A percentile compares a stretch with the other conserved stretches of the same genome.
These are phyloP conservation scores for Mentha longifolia DNA, from an alignment of 257 asterid species.

Conservation along the genomic window DNA sequence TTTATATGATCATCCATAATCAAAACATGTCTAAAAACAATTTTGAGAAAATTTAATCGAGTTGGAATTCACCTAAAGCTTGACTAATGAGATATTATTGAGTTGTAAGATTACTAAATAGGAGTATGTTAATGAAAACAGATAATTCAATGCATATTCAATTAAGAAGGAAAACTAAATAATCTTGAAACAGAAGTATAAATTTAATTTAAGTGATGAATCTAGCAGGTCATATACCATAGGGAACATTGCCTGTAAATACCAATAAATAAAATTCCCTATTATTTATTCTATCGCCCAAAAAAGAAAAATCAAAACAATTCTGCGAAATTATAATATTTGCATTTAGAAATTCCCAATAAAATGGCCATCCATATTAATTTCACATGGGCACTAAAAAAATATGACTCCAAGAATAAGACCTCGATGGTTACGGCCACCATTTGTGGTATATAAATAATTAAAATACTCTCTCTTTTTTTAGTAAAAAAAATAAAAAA, in stretches of 20 bases:
- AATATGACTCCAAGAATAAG: conserved; percentile 8
- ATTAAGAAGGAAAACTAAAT: no score
- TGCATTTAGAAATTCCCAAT: conserved; percentile 22
- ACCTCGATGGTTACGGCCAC: conserved; percentile 38
- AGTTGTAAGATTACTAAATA: no score
- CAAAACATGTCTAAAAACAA: neutral
- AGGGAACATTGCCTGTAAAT: neutral
- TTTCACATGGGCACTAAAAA: conserved; percentile 37
- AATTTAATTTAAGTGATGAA: no score
- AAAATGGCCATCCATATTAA: conserved; percentile 34
- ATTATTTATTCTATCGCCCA: neutral
- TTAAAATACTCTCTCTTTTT: no score
- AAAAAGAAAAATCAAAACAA: neutral
- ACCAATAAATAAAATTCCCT: neutral
- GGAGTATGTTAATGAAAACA: no score
- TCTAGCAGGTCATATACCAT: no score
- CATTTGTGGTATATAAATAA: conserved; percentile 18
- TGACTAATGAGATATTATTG: neutral
- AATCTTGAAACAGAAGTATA: neutral
- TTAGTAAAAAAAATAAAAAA: no score
- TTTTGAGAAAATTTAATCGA: no score
- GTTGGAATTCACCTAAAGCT: neutral
- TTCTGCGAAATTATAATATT: neutral
- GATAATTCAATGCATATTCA: neutral
- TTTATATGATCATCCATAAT: neutral